Percentiles rank a stretch among this genome's conserved stretches.
These are phyloP conservation scores for Populus simonii DNA, from an alignment of 345 rosid species.

Conservation along the genomic window DNA sequence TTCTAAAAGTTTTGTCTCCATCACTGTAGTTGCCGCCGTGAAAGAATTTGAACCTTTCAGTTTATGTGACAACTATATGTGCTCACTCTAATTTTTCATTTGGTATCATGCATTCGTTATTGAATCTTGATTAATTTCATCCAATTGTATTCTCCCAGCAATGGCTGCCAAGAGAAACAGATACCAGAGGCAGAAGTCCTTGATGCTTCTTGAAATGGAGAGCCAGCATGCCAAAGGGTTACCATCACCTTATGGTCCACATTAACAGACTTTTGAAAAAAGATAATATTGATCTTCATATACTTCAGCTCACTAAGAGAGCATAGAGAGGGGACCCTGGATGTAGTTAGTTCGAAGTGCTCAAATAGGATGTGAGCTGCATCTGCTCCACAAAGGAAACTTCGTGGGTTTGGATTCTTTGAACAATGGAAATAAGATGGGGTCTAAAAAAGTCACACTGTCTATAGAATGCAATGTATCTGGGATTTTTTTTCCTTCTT, in stretches of 20 bases:
- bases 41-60: neutral
- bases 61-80: neutral
- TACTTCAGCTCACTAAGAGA: constrained; percentile 14
- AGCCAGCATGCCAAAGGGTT: constrained; percentile 91
- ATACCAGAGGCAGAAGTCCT: constrained; percentile 88
- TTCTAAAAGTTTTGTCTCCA: neutral
- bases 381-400: constrained; percentile 21
- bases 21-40: neutral
- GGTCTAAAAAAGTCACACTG: constrained; percentile 14
- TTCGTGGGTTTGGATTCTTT: constrained; percentile 26
- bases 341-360: constrained; percentile 20
- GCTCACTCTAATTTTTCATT: neutral
- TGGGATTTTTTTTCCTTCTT: neutral
- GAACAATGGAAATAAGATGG: constrained; percentile 21
- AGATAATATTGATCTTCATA: constrained; percentile 21
- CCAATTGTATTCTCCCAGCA: constrained; percentile 38
- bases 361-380: constrained; percentile 15
- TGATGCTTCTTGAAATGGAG: constrained; percentile 94
- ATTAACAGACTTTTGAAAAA: constrained; percentile 24
- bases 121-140: neutral
- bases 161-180: constrained; percentile 86
- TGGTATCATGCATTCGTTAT: neutral
- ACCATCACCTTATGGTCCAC: constrained; percentile 71
- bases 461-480: constrained; percentile 34
- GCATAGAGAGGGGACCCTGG: constrained; percentile 21